These are phyloP conservation scores for Uronychia setigera DNA, from an alignment of 73 alveolate species.

Conservation along the genomic window DNA sequence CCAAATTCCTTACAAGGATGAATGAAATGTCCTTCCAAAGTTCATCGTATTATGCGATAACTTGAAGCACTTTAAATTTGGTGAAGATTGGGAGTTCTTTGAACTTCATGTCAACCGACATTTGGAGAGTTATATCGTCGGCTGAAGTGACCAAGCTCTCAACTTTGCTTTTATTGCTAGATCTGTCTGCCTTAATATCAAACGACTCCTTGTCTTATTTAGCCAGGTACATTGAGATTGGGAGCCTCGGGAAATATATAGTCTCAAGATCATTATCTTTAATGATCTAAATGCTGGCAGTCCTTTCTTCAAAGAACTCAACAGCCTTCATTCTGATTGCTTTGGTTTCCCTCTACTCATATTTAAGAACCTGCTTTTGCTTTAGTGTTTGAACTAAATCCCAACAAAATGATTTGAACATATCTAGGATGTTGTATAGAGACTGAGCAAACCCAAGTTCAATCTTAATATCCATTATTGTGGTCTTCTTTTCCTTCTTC, in stretches of 20 bases:
- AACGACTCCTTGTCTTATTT: not conserved
- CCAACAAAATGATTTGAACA: not conserved
- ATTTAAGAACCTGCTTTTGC: not conserved
- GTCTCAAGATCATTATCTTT: not conserved
- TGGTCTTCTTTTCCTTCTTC: not conserved
- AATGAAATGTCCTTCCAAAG: not conserved
- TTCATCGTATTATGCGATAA: not conserved
- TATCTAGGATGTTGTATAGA: not conserved
- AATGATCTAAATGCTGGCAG: not conserved
- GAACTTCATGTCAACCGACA: not conserved
- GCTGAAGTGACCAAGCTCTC: not conserved
- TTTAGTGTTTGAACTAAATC: not conserved
- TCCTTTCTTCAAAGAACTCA: not conserved
- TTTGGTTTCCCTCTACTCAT: not conserved
- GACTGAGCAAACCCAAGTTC: not conserved
- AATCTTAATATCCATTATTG: not conserved
- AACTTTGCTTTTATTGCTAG: not conserved
- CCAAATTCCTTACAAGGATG: not conserved
- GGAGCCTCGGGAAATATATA: not conserved
- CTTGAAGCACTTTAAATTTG: not conserved
- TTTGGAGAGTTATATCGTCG: not conserved
- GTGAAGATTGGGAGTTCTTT: not conserved
- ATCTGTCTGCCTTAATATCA: not conserved
- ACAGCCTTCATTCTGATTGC: not conserved
- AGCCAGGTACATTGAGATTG: not conserved